Evolutionary conservation across 2,329 filamentous ascomycete genomes (phyloP).

Genomic region (Celoporthe dispersa): DNA sequence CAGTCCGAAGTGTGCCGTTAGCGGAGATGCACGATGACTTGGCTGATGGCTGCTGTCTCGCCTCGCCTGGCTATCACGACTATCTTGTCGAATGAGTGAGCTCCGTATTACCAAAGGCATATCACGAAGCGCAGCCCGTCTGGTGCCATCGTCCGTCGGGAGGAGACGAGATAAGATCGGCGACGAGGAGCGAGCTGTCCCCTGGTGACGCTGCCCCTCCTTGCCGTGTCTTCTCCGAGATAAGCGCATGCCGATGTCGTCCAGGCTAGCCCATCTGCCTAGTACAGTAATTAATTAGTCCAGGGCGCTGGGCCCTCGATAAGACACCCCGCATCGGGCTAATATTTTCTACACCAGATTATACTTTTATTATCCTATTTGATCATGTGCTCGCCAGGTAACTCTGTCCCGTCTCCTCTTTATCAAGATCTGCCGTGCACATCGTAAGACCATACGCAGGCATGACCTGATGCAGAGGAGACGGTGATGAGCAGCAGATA

Average conservation of each 20-base stretch:
- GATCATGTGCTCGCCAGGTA: background rate
- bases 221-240: conserved; percentile 14
- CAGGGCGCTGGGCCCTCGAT: no score
- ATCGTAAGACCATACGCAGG: background rate
- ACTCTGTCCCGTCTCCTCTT: background rate
- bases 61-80: conserved; percentile 4
- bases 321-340: conserved; percentile 25
- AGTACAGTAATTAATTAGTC: no score
- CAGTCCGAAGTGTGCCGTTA: conserved; percentile 21
- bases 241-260: conserved; percentile 27
- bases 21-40: conserved; percentile 14
- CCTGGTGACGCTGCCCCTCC: conserved; percentile 5
- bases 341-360: background rate
- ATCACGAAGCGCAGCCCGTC: conserved; percentile 8
- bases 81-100: conserved; percentile 16
- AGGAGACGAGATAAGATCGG: conserved; percentile 27
- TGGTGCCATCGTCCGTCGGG: background rate
- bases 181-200: conserved; percentile 12
- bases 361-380: background rate
- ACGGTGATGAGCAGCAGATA: no score
- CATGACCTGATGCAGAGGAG: no score
- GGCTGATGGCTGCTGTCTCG: conserved; percentile 15
- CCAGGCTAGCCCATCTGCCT: no score
- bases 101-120: conserved; percentile 25
- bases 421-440: background rate